phyloP scores from a whole-genome alignment of 768 basidiomycete genomes.

The Termitomyces sp. region DNA sequence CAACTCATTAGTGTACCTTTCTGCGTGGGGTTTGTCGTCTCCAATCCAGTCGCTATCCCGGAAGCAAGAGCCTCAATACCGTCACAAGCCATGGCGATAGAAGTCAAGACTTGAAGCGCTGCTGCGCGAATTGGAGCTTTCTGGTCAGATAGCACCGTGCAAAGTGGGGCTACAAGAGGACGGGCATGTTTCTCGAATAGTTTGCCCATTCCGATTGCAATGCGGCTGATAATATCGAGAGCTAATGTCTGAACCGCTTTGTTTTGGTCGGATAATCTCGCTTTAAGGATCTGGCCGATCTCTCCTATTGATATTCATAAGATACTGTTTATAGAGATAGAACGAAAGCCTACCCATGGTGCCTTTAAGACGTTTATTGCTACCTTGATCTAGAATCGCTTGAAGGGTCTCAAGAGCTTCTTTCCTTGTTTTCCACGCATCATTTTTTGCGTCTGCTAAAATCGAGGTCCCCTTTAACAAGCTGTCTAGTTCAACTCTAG shows the following conservation, averaged over 20 bases:
- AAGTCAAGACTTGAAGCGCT: constrained; percentile 71
- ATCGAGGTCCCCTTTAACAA: constrained; percentile 81
- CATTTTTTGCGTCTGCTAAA: constrained; percentile 80
- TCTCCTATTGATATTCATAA: constrained; percentile 53
- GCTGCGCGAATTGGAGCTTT: constrained; percentile 82
- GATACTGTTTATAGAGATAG: constrained; percentile 3
- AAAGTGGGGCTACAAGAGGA: constrained; percentile 70
- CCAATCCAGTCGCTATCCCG: constrained; percentile 75
- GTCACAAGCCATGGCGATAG: constrained; percentile 82
- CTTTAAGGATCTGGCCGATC: constrained; percentile 84
- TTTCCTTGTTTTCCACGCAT: constrained; percentile 96
- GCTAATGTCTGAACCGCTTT: constrained; percentile 89
- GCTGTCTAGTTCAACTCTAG: constrained; percentile 88
- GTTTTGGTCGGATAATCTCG: constrained; percentile 86
- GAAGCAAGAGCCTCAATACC: constrained; percentile 78
- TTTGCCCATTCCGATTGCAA: constrained; percentile 93
- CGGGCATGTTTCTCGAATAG: constrained; percentile 89
- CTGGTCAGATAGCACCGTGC: constrained; percentile 86
- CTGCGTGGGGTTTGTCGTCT: constrained; percentile 83
- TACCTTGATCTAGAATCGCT: constrained; percentile 80
- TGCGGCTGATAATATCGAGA: constrained; percentile 83
- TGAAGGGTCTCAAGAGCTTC: constrained; percentile 87
- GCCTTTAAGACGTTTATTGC: constrained; percentile 89
- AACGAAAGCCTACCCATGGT: constrained; percentile 62
- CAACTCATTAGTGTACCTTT: constrained; percentile 75